phyloP scores from a whole-genome alignment of 257 asterid species.

The Plantago ovata region DNA sequence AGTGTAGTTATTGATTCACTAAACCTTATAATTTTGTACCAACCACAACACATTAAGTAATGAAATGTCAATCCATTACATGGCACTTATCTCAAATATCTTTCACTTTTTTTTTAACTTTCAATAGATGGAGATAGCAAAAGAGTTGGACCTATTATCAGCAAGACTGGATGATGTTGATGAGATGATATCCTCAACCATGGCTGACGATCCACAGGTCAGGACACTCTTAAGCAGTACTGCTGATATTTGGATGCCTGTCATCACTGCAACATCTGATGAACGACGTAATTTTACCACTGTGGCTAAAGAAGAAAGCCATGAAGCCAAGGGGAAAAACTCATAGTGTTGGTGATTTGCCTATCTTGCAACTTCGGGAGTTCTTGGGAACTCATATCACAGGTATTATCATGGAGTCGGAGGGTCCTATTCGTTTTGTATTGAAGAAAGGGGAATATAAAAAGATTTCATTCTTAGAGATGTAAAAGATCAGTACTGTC shows the following conservation, averaged over 20 bases:
- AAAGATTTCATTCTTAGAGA: no score
- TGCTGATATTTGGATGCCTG: constrained; percentile 92
- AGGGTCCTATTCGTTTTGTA: not conserved
- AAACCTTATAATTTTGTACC: no score
- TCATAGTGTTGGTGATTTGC: constrained; percentile 29
- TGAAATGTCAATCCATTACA: no score
- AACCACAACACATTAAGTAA: no score
- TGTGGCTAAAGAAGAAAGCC: constrained; percentile 34
- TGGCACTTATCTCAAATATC: not conserved
- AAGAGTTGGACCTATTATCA: constrained; percentile 76
- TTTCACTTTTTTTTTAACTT: not conserved
- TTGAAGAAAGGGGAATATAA: not conserved
- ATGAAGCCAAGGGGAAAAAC: constrained; percentile 38
- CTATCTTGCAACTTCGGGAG: constrained; percentile 1
- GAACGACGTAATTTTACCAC: constrained; percentile 64
- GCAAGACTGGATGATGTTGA: constrained; percentile 76
- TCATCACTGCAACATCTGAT: constrained; percentile 81
- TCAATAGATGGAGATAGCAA: constrained; percentile 72
- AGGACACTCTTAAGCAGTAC: constrained; percentile 70
- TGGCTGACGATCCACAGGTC: constrained; percentile 73
- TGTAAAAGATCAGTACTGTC: no score
- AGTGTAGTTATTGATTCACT: no score
- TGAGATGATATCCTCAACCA: constrained; percentile 73
- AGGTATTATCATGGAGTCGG: not conserved
- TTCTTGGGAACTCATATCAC: constrained; percentile 5